These are phyloP conservation scores for Glycine tomentella DNA, from an alignment of 306 rosid genomes.

Conservation along the genomic window DNA sequence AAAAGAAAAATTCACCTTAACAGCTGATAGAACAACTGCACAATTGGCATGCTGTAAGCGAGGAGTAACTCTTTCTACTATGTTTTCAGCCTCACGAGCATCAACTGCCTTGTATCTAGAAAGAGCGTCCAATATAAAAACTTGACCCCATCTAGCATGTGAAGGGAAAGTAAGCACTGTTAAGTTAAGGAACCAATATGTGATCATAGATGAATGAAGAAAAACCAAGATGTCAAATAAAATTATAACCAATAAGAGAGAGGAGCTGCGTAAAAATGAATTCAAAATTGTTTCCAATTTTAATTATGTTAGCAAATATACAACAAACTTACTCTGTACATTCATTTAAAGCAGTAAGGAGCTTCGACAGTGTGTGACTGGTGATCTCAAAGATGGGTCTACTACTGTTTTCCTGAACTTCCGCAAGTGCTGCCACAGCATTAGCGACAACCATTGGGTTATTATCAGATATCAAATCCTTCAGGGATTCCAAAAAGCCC, in stretches of 20 bases:
- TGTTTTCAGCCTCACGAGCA: conserved; percentile 93
- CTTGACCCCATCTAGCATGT: conserved; percentile 86
- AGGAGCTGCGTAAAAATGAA: not conserved
- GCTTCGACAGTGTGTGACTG: conserved; percentile 81
- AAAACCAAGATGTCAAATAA: not conserved
- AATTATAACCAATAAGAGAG: not conserved
- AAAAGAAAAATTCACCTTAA: conserved; percentile 67
- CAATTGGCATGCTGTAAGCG: conserved; percentile 95
- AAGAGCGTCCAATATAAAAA: conserved; percentile 91
- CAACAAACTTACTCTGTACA: conserved; percentile 83
- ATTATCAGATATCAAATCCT: conserved; percentile 93
- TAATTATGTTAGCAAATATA: conserved; percentile 22
- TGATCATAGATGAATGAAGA: not conserved
- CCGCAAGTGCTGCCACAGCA: conserved; percentile 92
- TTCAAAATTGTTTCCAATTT: not conserved
- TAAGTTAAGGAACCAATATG: conserved; percentile 41
- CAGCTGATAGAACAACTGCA: conserved; percentile 96
- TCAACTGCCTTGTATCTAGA: conserved; percentile 90
- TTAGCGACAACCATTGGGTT: conserved; percentile 97
- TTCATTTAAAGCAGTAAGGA: conserved; percentile 90
- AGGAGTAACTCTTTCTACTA: conserved; percentile 94
- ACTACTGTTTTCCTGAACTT: conserved; percentile 80
- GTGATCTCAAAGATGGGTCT: conserved; percentile 83
- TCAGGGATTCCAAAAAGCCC: conserved; percentile 85
- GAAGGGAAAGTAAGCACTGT: conserved; percentile 32